Evolutionary conservation across 768 basidiomycete genomes (phyloP).

Genomic region (Tylopilus subfusipes): DNA sequence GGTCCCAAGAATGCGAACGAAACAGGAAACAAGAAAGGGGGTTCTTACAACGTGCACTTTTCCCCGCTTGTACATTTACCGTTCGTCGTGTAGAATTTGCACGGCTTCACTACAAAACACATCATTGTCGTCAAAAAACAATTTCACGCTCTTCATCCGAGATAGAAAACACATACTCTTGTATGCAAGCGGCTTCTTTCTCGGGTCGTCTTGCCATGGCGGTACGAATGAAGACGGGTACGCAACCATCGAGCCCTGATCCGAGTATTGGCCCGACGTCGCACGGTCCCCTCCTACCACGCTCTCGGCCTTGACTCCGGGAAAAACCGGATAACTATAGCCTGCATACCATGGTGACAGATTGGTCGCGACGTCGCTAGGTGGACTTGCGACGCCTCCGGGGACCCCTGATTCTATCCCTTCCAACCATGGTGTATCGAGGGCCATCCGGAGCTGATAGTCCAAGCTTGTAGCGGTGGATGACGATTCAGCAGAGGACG

Average conservation of each 20-base stretch:
- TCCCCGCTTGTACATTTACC: constrained; percentile 51
- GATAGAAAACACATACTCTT: constrained; percentile 24
- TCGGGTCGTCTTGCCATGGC: constrained; percentile 16
- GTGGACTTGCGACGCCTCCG: constrained; percentile 2
- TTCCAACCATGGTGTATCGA: constrained; percentile 4
- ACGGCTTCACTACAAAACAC: constrained; percentile 48
- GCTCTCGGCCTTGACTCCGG: constrained; percentile 12
- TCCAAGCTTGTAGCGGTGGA: constrained; percentile 14
- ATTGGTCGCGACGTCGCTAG: constrained; percentile 12
- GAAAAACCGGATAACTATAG: constrained; percentile 13
- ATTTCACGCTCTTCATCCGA: neutral
- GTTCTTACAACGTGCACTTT: constrained; percentile 57
- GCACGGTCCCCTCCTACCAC: constrained; percentile 2
- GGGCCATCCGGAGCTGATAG: constrained; percentile 1
- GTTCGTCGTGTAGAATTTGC: constrained; percentile 49
- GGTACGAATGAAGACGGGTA: neutral
- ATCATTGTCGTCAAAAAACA: neutral
- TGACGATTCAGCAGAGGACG: constrained; percentile 24
- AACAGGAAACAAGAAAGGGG: neutral
- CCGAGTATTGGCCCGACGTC: constrained; percentile 9
- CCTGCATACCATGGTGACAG: constrained; percentile 8
- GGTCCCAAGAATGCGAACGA: neutral
- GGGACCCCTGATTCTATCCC: neutral
- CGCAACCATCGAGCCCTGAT: neutral
- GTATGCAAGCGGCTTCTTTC: constrained; percentile 23